Evolutionary conservation across 495 filamentous ascomycete species (phyloP).

Genomic region (Daldinia childiae): DNA sequence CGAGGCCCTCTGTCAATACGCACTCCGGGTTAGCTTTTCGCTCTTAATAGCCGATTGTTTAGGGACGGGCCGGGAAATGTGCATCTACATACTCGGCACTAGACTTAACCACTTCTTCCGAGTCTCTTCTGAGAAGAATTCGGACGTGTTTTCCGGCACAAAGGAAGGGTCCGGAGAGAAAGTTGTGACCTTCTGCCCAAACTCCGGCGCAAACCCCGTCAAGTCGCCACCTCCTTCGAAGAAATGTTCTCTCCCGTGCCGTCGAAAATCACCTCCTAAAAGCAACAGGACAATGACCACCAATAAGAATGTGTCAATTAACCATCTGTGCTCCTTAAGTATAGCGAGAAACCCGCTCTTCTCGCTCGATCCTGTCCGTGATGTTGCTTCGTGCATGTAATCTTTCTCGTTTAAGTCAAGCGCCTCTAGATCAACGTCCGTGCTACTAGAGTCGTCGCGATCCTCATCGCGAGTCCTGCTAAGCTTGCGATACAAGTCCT

Average conservation of each 20-base stretch:
- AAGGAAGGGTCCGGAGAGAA: slow-evolving; percentile 54
- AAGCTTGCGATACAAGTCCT: slow-evolving; percentile 30
- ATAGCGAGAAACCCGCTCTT: slow-evolving; percentile 21
- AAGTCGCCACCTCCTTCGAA: slow-evolving; percentile 50
- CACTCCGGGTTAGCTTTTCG: not conserved
- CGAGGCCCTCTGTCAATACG: slow-evolving; percentile 49
- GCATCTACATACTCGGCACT: slow-evolving; percentile 50
- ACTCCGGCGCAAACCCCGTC: slow-evolving; percentile 51
- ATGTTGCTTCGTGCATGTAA: slow-evolving; percentile 23
- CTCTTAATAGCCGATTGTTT: not conserved
- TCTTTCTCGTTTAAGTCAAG: slow-evolving; percentile 45
- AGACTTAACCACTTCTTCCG: slow-evolving; percentile 53
- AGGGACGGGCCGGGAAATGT: not conserved
- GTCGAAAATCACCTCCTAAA: slow-evolving; percentile 38
- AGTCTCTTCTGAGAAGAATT: slow-evolving; percentile 54
- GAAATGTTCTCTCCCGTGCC: slow-evolving; percentile 18
- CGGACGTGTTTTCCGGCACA: slow-evolving; percentile 54
- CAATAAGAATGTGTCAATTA: slow-evolving; percentile 49
- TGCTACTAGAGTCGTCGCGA: slow-evolving; percentile 44
- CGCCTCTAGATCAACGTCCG: slow-evolving; percentile 45
- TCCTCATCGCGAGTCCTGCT: slow-evolving; percentile 33
- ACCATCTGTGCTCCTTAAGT: slow-evolving; percentile 41
- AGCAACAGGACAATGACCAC: slow-evolving; percentile 48
- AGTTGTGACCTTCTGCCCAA: slow-evolving; percentile 55
- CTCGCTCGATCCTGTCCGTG: slow-evolving; percentile 4